phyloP scores from a whole-genome alignment of 1,139 yeast genomes.

The Zygosaccharomyces sapae region DNA sequence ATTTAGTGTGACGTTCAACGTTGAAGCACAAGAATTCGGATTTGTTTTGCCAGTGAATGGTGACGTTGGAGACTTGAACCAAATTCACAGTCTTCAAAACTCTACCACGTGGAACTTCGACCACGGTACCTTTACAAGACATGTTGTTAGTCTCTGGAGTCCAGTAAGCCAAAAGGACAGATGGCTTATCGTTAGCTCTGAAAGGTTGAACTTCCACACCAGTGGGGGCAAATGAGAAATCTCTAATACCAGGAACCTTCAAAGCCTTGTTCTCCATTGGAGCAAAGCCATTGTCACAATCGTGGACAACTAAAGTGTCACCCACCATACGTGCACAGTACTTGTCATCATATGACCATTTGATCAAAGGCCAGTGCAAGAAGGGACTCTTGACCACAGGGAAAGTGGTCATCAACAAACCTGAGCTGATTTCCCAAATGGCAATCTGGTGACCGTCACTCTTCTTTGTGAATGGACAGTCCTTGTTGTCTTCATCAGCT shows the following conservation, averaged over 20 bases:
- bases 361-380: conserved; percentile 95
- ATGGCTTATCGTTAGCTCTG: conserved; percentile 40
- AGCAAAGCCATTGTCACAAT: conserved; percentile 58
- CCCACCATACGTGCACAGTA: conserved; percentile 96
- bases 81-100: conserved; percentile 86
- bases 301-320: conserved; percentile 86
- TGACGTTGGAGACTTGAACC: conserved; percentile 90
- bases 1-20: conserved; percentile 95
- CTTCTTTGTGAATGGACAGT: conserved; percentile 80
- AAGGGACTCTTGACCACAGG: conserved; percentile 78
- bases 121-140: conserved; percentile 89
- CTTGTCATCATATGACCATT: conserved; percentile 92
- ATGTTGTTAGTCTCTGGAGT: conserved; percentile 91
- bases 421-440: conserved; percentile 86
- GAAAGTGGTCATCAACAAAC: conserved; percentile 83
- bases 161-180: conserved; percentile 87
- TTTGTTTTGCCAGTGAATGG: conserved; percentile 91
- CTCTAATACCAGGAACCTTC: conserved; percentile 80
- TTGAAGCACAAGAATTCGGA: conserved; percentile 84
- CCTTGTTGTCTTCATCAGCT: conserved; percentile 54
- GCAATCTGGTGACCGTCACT: conserved; percentile 92
- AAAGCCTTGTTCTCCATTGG: conserved; percentile 83
- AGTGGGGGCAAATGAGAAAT: conserved; percentile 94
- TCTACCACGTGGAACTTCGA: conserved; percentile 81
- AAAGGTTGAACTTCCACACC: conserved; percentile 64